Evolutionary conservation across 2,329 filamentous ascomycete genomes (phyloP), one percentile per base, ranked within the genome.

Genomic region (Claviceps sp.): DNA sequence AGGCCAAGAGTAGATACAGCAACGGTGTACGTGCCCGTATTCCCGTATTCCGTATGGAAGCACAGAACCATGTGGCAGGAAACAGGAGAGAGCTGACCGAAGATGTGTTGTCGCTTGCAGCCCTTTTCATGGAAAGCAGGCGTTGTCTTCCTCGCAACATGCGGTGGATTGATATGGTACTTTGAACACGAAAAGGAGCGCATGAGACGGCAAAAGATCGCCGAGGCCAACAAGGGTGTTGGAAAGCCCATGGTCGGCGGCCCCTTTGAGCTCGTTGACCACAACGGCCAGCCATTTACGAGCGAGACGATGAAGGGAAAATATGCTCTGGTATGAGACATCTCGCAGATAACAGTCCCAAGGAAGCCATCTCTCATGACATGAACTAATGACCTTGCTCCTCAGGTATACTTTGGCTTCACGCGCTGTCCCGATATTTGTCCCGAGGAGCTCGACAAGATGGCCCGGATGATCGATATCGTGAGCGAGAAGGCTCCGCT

Each of bases 361-460:
- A 8, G 13, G 4, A 42, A 42, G 6, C 20, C 9, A 20, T 42
- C 5, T 26, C n/a, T 46, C 24, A 11, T 44, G 34, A 30, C 50
- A 24, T 38, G 18, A n/a, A 20, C 4, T 54, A 16, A 49, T 43
- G 16, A 1, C 14, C 20, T 2, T 43, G 9, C 30, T 13, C 20
- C 13, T 14, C 41, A 93, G 88, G 82, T 97, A 40, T 98, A 98
- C 72, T 98, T 98, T 66, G 93, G 93, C 62, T 98, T 98, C 77
- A 91, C 88, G 8, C 90, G 96, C 69, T 98, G 93, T 67, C 93
- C 93, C 24, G 93, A 98, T 67, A 98, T 98, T 66, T 98, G 93
- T 73, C 93, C 93, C 37, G 93, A 98, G 64, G 93, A 98, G 71
- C 84, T 98, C 61, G 93, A 98, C 73, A 98, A 98, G 75, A 96